A percentile compares a stretch with the other conserved stretches of the same genome.
Conservation (phyloP, 805 yeast species). For the Kodamaea leandrae region DNA sequence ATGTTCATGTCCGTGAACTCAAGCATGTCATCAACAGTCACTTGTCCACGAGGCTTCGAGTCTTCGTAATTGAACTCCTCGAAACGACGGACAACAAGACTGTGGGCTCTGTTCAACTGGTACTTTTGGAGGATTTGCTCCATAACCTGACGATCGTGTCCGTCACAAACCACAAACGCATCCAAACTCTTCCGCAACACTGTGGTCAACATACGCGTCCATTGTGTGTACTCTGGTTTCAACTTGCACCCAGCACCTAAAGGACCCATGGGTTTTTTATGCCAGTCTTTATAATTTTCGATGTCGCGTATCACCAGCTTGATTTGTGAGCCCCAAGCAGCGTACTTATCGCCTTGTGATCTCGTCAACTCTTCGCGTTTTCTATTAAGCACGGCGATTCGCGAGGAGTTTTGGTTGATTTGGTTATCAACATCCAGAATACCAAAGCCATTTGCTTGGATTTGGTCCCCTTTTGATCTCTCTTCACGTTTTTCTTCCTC, state of each 20-base stretch:
- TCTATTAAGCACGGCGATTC: slow-evolving; percentile 8
- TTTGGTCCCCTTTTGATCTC: slow-evolving; percentile 9
- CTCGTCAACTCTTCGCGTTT: slow-evolving; percentile 13
- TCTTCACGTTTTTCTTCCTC: slow-evolving; percentile 16
- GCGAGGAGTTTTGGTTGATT: slow-evolving; percentile 12
- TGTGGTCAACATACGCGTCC: slow-evolving; percentile 62
- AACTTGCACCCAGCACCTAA: slow-evolving; percentile 61
- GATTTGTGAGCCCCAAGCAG: slow-evolving; percentile 53
- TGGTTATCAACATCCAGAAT: slow-evolving; percentile 27
- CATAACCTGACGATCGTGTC: slow-evolving; percentile 50
- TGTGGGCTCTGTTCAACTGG: slow-evolving; percentile 26
- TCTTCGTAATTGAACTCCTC: slow-evolving; percentile 55
- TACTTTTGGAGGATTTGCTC: slow-evolving; percentile 29
- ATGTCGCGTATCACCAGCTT: slow-evolving; percentile 42
- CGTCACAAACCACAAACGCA: slow-evolving; percentile 66
- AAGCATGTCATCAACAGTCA: slow-evolving; percentile 60
- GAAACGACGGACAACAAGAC: slow-evolving; percentile 42
- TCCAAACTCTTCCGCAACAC: slow-evolving; percentile 48
- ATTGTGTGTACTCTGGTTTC: slow-evolving; percentile 50
- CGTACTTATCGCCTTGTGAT: slow-evolving; percentile 34
- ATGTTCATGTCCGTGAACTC: slow-evolving; percentile 53
- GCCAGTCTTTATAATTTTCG: slow-evolving; percentile 32
- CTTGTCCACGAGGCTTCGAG: slow-evolving; percentile 41
- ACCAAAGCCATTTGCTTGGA: slow-evolving; percentile 15
- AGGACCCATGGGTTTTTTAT: slow-evolving; percentile 72